Evolutionary conservation across 441 rosid species (phyloP).

Genomic region (Erysimum pusillum): DNA sequence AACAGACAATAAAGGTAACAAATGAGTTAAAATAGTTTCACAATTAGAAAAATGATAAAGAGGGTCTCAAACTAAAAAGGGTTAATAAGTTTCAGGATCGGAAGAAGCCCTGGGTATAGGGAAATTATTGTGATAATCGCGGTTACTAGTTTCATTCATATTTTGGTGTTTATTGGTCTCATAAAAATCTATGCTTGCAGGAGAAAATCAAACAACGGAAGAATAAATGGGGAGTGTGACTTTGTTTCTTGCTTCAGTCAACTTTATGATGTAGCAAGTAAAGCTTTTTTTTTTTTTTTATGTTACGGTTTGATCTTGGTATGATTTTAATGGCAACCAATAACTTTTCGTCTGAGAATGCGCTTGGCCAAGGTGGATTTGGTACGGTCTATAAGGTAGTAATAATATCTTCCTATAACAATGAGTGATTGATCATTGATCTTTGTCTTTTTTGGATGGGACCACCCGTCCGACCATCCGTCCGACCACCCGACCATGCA

Average conservation of each 20-base stretch:
- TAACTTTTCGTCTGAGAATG: constrained; percentile 23
- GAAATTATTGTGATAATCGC: neutral
- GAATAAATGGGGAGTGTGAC: neutral
- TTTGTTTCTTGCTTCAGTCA: neutral
- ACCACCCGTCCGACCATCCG: too few relatives aligned
- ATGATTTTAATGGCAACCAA: constrained; percentile 7
- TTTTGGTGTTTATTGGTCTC: constrained; percentile 2
- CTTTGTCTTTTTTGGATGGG: too few relatives aligned
- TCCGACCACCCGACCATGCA: too few relatives aligned
- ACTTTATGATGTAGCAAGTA: neutral
- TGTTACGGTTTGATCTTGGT: constrained; percentile 21
- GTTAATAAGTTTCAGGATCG: neutral
- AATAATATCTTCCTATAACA: too few relatives aligned
- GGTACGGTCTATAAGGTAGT: constrained; percentile 25
- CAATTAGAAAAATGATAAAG: neutral
- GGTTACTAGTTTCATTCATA: neutral
- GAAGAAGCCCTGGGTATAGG: neutral
- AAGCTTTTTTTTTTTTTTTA: neutral
- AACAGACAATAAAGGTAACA: neutral
- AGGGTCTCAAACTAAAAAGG: neutral
- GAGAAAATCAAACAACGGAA: neutral
- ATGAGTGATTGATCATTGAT: too few relatives aligned
- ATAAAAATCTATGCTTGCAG: neutral
- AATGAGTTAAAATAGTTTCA: neutral
- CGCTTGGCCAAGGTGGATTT: constrained; percentile 30